These are phyloP conservation scores for Phaffomyces opuntiae DNA, from an alignment of 805 yeast genomes.

Conservation along the genomic window DNA sequence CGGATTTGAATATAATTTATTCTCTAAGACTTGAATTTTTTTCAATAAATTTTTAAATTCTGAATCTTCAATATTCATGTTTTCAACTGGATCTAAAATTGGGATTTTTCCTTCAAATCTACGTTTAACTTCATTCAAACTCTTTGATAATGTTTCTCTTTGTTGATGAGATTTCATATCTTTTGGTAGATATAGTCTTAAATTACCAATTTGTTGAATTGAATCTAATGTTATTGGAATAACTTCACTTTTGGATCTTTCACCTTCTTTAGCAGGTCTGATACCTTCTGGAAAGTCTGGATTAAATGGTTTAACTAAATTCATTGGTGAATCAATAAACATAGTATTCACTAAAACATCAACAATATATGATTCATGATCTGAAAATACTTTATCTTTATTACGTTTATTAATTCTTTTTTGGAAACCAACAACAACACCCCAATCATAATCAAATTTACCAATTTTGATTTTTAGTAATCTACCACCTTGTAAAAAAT, in stretches of 20 bases:
- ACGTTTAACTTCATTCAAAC: conserved; percentile 71
- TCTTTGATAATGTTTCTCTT: conserved; percentile 57
- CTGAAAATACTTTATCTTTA: conserved; percentile 52
- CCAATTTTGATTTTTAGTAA: conserved; percentile 59
- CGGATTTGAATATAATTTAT: conserved; percentile 66
- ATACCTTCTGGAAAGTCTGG: conserved; percentile 85
- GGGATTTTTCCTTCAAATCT: conserved; percentile 91
- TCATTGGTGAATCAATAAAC: conserved; percentile 80
- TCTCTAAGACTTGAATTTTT: conserved; percentile 77
- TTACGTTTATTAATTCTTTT: conserved; percentile 64
- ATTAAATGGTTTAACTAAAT: conserved; percentile 66
- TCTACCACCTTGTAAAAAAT: conserved; percentile 86
- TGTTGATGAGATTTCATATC: conserved; percentile 58
- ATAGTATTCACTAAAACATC: conserved; percentile 74
- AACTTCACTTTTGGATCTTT: conserved; percentile 63
- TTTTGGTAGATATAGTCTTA: conserved; percentile 74
- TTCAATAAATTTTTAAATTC: conserved; percentile 65
- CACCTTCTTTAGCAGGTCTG: conserved; percentile 72
- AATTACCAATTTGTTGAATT: conserved; percentile 65
- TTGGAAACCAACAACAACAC: conserved; percentile 69
- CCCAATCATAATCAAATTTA: conserved; percentile 88
- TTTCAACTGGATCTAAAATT: conserved; percentile 80
- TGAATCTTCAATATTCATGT: conserved; percentile 85
- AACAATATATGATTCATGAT: conserved; percentile 86
- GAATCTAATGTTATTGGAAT: conserved; percentile 83